These are phyloP conservation scores for Penicillium coprophilum DNA, from an alignment of 495 filamentous ascomycete species.

Conservation along the genomic window DNA sequence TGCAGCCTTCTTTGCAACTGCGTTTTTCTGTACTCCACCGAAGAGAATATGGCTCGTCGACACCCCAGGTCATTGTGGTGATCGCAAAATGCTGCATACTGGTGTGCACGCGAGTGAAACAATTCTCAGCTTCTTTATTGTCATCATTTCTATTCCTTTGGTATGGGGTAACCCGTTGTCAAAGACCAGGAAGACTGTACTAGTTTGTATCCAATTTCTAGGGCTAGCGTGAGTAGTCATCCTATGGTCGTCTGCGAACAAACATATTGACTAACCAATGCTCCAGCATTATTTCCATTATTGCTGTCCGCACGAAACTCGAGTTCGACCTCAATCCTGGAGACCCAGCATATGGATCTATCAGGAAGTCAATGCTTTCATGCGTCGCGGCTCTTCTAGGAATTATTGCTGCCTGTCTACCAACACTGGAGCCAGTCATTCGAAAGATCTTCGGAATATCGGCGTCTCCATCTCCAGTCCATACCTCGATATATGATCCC, in stretches of 20 bases:
- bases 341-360: conserved; percentile 18
- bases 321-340: conserved; percentile 10
- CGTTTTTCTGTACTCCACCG: conserved; percentile 22
- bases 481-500: neutral
- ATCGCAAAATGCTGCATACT: conserved; percentile 17
- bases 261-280: neutral
- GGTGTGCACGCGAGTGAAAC: conserved; percentile 13
- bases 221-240: conserved; percentile 17
- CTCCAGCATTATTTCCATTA: conserved; percentile 17
- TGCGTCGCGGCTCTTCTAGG: conserved; percentile 16
- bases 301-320: conserved; percentile 17
- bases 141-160: conserved; percentile 11
- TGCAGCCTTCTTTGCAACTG: conserved; percentile 20
- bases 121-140: conserved; percentile 19
- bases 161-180: conserved; percentile 14
- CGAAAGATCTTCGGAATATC: conserved; percentile 8
- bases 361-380: conserved; percentile 20
- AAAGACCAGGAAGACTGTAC: conserved; percentile 5
- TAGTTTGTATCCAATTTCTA: conserved; percentile 13
- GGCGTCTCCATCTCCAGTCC: conserved; percentile 6
- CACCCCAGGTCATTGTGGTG: conserved; percentile 15
- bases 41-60: conserved; percentile 18
- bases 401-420: conserved; percentile 25
- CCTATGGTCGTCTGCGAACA: neutral
- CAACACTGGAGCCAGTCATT: conserved; percentile 13